Percentiles rank a stretch among this genome's conserved stretches.
Evolutionary conservation across 768 basidiomycete species (phyloP).

Genomic region (Naganishia kalamii): DNA sequence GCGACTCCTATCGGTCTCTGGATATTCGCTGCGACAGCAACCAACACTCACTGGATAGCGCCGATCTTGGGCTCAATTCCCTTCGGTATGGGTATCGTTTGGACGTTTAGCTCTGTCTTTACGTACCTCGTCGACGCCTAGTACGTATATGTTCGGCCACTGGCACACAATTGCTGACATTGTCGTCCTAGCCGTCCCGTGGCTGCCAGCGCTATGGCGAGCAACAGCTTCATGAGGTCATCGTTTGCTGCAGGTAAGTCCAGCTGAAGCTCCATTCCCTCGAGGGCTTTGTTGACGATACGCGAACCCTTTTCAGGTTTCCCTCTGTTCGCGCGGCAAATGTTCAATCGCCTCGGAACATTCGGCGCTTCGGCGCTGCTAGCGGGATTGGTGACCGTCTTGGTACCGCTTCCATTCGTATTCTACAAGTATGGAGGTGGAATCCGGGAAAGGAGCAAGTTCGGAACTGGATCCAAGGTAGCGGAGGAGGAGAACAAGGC

Average conservation of each 20-base stretch:
- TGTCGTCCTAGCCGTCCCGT: constrained; percentile 42
- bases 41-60: constrained; percentile 52
- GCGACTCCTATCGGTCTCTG: constrained; percentile 54
- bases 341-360: constrained; percentile 57
- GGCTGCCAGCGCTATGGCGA: constrained; percentile 54
- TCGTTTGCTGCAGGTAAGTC: constrained; percentile 49
- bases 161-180: background rate
- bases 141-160: too few species aligned
- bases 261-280: background rate
- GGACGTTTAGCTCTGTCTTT: constrained; percentile 52
- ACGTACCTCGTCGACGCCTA: constrained; percentile 47
- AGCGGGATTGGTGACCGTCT: constrained; percentile 58
- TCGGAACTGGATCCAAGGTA: constrained; percentile 32
- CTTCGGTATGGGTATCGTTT: constrained; percentile 57
- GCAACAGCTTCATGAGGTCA: constrained; percentile 57
- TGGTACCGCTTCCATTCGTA: constrained; percentile 54
- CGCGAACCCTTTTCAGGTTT: constrained; percentile 41
- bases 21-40: constrained; percentile 56
- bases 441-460: constrained; percentile 51
- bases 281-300: background rate
- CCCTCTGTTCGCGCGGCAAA: constrained; percentile 54
- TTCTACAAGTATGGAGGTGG: constrained; percentile 52
- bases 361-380: constrained; percentile 68
- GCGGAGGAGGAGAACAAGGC: background rate
- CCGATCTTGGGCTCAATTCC: constrained; percentile 52